Conservation (phyloP, 176 grass and related monocot species). For the Oryza glaberrima region DNA sequence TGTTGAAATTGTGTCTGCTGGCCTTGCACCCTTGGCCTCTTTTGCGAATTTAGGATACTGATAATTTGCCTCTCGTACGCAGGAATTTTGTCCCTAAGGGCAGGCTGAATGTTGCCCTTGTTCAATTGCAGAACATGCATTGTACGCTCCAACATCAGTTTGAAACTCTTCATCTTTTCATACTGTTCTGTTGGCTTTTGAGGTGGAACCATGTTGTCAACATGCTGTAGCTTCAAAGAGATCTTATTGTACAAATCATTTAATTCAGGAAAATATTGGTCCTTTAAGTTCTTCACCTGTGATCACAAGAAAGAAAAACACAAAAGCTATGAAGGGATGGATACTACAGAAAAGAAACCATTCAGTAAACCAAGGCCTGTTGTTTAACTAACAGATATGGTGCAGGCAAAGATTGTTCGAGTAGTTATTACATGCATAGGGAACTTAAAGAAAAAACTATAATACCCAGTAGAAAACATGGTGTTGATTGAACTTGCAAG, state of each 20-base stretch:
- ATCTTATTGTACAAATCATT: constrained; percentile 69
- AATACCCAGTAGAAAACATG: background rate
- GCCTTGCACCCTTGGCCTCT: constrained; percentile 48
- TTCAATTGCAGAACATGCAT: constrained; percentile 54
- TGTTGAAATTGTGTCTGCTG: constrained; percentile 59
- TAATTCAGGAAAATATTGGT: constrained; percentile 66
- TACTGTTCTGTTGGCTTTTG: constrained; percentile 57
- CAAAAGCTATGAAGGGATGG: background rate
- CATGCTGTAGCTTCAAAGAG: constrained; percentile 65
- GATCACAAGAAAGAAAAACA: constrained; percentile 5
- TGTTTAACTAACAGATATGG: constrained; percentile 1
- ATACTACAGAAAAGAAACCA: background rate
- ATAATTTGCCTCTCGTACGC: constrained; percentile 69
- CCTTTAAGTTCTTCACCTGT: constrained; percentile 83
- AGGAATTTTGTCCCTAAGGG: constrained; percentile 61
- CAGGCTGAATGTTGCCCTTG: constrained; percentile 56
- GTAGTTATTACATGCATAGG: constrained; percentile 9
- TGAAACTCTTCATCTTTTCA: constrained; percentile 75
- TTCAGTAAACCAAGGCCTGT: background rate
- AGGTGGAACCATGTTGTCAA: constrained; percentile 51
- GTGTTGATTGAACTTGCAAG: background rate
- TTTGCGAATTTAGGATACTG: constrained; percentile 57
- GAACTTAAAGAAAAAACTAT: constrained; percentile 1
- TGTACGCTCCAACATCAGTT: constrained; percentile 53
- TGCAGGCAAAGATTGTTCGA: background rate